Conservation (phyloP, 441 rosid genomes). For the Gossypium laxum region DNA sequence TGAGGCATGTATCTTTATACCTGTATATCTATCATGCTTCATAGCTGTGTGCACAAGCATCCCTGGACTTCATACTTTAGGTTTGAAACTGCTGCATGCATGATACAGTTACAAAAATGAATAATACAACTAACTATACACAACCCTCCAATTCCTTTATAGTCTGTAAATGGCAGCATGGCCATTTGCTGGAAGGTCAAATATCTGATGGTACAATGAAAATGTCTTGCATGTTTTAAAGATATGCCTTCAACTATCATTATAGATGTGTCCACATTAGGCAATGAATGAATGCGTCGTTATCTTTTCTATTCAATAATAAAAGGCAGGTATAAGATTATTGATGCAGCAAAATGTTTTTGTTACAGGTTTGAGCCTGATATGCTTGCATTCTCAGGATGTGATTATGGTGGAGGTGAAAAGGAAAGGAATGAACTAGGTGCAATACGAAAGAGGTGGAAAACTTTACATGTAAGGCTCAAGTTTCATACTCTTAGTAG, state of each 20-base stretch:
- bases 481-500: slow-evolving; percentile 1
- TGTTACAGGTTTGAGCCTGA: slow-evolving; percentile 85
- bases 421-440: slow-evolving; percentile 67
- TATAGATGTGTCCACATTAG: not conserved
- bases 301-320: not conserved
- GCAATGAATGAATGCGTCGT: not conserved
- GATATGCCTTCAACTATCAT: not conserved
- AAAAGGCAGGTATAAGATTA: not conserved
- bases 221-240: not conserved
- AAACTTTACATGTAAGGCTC: slow-evolving; percentile 69
- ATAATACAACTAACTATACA: not conserved
- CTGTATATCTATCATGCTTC: not conserved
- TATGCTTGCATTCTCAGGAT: slow-evolving; percentile 93
- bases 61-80: not conserved
- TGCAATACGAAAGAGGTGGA: slow-evolving; percentile 85
- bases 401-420: slow-evolving; percentile 84
- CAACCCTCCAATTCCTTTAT: not conserved
- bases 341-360: slow-evolving; percentile 19
- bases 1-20: slow-evolving; percentile 43
- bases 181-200: not conserved
- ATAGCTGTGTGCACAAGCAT: not conserved
- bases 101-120: not conserved
- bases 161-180: not conserved
- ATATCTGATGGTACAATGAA: not conserved
- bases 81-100: not conserved